These are phyloP conservation scores for Heritiera fomes DNA, from an alignment of 345 rosid species.

Conservation along the genomic window DNA sequence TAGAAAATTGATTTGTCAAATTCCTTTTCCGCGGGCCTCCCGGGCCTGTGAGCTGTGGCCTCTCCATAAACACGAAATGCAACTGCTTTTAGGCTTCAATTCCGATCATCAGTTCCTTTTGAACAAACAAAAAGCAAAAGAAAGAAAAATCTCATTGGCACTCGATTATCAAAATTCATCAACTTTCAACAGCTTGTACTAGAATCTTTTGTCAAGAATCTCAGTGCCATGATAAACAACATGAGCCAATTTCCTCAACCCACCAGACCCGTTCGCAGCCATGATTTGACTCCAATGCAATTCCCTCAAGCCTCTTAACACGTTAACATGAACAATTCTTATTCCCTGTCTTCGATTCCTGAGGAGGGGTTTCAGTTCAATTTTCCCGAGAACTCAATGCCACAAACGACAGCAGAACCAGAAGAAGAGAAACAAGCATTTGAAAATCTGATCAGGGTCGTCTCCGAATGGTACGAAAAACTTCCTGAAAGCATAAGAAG, in stretches of 20 bases:
- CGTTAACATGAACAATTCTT: background rate
- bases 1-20: background rate
- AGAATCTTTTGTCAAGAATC: background rate
- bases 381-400: background rate
- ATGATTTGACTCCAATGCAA: background rate
- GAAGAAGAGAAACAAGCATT: slow-evolving; percentile 20
- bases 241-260: slow-evolving; percentile 35
- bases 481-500: slow-evolving; percentile 24
- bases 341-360: background rate
- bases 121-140: background rate
- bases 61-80: background rate
- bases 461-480: slow-evolving; percentile 30
- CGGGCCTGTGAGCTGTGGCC: background rate
- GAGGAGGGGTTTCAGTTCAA: background rate
- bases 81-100: background rate
- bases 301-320: slow-evolving; percentile 12
- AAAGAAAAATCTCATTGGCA: too few species aligned
- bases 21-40: too few species aligned
- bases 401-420: background rate
- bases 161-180: background rate
- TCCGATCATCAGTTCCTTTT: background rate
- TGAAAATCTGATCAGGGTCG: slow-evolving; percentile 17
- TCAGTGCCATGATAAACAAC: background rate
- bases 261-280: slow-evolving; percentile 34
- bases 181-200: background rate